A percentile compares a stretch with the other conserved stretches of the same genome.
These are phyloP conservation scores for Phytopythium aichiense DNA, from an alignment of 352 stramenopile genomes.

Conservation along the genomic window DNA sequence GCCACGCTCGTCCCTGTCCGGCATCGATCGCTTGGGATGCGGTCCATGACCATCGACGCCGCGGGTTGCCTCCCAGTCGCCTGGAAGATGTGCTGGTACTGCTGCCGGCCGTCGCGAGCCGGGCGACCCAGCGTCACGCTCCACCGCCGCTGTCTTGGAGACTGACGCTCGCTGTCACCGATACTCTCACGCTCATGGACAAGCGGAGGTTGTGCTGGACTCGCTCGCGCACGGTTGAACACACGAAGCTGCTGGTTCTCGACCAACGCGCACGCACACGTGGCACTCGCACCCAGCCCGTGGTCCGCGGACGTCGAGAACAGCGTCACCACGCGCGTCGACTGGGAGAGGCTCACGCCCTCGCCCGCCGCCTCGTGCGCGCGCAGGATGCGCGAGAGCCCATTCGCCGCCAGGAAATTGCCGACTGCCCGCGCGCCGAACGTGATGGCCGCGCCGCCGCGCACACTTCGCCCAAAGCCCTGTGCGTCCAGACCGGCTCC, in stretches of 20 bases:
- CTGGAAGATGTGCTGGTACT: constrained; percentile 4
- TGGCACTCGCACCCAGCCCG: constrained; percentile 49
- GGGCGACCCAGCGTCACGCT: constrained; percentile 1
- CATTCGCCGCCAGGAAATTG: constrained; percentile 51
- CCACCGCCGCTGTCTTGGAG: background rate
- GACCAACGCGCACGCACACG: constrained; percentile 61
- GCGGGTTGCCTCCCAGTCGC: background rate
- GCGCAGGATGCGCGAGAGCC: constrained; percentile 59
- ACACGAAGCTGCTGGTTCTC: constrained; percentile 53
- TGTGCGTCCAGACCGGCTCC: constrained; percentile 37
- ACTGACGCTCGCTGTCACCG: background rate
- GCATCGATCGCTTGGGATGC: background rate
- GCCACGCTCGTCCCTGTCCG: background rate
- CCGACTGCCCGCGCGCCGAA: constrained; percentile 74
- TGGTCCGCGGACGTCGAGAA: constrained; percentile 79
- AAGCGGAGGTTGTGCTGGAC: background rate
- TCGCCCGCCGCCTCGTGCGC: constrained; percentile 84
- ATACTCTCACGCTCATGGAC: constrained; percentile 17
- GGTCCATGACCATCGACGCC: constrained; percentile 7
- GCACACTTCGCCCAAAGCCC: constrained; percentile 46
- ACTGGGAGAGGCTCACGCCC: constrained; percentile 62
- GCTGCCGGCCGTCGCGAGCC: background rate
- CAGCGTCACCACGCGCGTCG: constrained; percentile 54
- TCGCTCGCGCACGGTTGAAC: constrained; percentile 40
- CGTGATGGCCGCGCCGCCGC: constrained; percentile 54